A percentile compares a stretch with the other conserved stretches of the same genome.
Evolutionary conservation across 2,329 filamentous ascomycete species (phyloP).

Genomic region (Corynespora cassiicola): DNA sequence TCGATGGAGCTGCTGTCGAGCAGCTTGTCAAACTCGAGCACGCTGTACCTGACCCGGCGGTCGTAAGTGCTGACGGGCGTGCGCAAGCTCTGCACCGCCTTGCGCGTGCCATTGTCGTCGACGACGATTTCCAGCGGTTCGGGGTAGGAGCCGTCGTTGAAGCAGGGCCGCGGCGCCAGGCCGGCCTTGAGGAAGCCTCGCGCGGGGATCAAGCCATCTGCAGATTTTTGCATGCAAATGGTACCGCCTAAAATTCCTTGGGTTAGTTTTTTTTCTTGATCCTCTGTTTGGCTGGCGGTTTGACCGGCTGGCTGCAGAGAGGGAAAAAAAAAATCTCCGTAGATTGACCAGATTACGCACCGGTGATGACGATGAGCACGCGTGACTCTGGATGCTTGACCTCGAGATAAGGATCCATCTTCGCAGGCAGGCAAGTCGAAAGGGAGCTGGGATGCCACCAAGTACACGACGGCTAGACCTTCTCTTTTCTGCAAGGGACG

Average conservation of each 20-base stretch:
- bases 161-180: slow-evolving; percentile 81
- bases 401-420: slow-evolving; percentile 36
- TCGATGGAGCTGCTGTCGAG: slow-evolving; percentile 92
- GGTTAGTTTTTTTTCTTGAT: too few relatives aligned
- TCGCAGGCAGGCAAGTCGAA: too few relatives aligned
- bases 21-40: slow-evolving; percentile 82
- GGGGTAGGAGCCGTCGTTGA: slow-evolving; percentile 76
- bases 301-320: too few relatives aligned
- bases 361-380: slow-evolving; percentile 90
- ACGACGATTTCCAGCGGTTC: slow-evolving; percentile 63
- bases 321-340: too few relatives aligned
- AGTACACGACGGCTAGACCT: too few relatives aligned
- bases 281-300: too few relatives aligned
- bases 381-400: slow-evolving; percentile 70
- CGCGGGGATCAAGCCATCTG: slow-evolving; percentile 77
- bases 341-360: slow-evolving; percentile 45
- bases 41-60: slow-evolving; percentile 80
- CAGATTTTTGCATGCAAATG: slow-evolving; percentile 88
- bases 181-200: slow-evolving; percentile 79
- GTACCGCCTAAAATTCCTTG: slow-evolving; percentile 74
- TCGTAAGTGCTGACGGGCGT: slow-evolving; percentile 83
- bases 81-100: slow-evolving; percentile 71
- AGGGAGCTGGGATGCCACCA: too few relatives aligned
- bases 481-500: too few relatives aligned
- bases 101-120: slow-evolving; percentile 55